Conservation (phyloP, 2,329 filamentous ascomycete genomes). For the Sporothrix protearum region DNA sequence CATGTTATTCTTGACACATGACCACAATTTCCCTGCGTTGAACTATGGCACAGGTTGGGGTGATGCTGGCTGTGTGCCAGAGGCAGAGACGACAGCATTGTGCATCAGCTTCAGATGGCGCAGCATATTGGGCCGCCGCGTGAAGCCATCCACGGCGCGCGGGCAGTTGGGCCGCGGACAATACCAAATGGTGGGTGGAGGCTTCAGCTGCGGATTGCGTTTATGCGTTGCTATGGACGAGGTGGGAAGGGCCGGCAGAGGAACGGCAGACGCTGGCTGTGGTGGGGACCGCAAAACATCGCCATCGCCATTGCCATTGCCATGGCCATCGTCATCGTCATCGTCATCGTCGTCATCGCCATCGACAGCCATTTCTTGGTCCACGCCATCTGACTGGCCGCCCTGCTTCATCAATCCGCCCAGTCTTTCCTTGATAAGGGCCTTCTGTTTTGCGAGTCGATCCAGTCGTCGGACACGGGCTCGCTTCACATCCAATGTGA, state of each 20-base stretch:
- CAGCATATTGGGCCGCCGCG: slow-evolving; percentile 36
- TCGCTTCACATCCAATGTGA: background rate
- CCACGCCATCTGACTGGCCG: background rate
- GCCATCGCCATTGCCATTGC: background rate
- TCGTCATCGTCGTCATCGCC: background rate
- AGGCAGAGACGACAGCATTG: background rate
- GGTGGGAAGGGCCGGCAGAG: background rate
- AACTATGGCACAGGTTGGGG: background rate
- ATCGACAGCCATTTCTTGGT: background rate
- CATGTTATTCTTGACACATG: background rate
- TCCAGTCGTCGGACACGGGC: background rate
- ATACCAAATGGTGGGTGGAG: slow-evolving; percentile 10
- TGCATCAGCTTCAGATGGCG: slow-evolving; percentile 48
- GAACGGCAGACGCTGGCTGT: background rate
- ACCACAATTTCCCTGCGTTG: too few species aligned
- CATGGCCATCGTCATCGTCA: background rate
- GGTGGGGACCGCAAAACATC: too few species aligned
- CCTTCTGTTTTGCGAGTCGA: background rate
- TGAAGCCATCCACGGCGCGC: slow-evolving; percentile 38
- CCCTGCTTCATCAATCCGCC: background rate
- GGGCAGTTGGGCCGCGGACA: slow-evolving; percentile 38
- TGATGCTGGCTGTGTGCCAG: background rate
- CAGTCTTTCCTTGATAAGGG: background rate
- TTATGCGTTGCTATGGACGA: background rate
- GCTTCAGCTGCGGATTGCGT: background rate